A percentile compares a stretch with the other conserved stretches of the same genome.
phyloP scores from a whole-genome alignment of 768 basidiomycete species.

The Leccinum pellstonianum region DNA sequence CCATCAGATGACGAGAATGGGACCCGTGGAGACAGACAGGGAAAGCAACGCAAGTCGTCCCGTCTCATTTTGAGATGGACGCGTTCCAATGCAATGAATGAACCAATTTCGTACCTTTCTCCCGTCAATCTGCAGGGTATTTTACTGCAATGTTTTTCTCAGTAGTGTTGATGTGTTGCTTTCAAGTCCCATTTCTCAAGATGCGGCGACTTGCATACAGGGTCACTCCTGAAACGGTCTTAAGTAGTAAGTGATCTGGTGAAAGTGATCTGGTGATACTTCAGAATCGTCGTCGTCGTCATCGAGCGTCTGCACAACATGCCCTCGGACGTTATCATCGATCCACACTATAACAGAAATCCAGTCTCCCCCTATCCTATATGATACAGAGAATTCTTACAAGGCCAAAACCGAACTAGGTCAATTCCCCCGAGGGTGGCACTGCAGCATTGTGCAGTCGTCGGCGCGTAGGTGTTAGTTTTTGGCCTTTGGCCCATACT shows the following conservation, averaged over 20 bases:
- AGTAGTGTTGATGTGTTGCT: background rate
- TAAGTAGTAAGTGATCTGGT: background rate
- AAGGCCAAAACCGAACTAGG: background rate
- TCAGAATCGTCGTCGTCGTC: background rate
- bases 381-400: constrained; percentile 1
- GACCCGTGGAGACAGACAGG: background rate
- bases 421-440: constrained; percentile 30
- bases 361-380: background rate
- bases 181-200: background rate
- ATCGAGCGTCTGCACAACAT: background rate
- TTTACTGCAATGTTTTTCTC: background rate
- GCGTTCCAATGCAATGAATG: background rate
- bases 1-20: background rate
- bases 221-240: background rate
- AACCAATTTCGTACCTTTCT: background rate
- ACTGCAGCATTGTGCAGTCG: constrained; percentile 24
- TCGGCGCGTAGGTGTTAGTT: constrained; percentile 21
- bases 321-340: constrained; percentile 5
- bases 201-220: too few relatives aligned
- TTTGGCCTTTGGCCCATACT: too few relatives aligned
- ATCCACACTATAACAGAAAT: background rate
- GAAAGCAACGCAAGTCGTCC: background rate
- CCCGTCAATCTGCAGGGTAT: background rate
- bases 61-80: background rate
- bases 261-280: background rate